Base-by-base conservation (phyloP, 805 yeast species). In the Saccharomycopsis oosterbeekiorum region DNA sequence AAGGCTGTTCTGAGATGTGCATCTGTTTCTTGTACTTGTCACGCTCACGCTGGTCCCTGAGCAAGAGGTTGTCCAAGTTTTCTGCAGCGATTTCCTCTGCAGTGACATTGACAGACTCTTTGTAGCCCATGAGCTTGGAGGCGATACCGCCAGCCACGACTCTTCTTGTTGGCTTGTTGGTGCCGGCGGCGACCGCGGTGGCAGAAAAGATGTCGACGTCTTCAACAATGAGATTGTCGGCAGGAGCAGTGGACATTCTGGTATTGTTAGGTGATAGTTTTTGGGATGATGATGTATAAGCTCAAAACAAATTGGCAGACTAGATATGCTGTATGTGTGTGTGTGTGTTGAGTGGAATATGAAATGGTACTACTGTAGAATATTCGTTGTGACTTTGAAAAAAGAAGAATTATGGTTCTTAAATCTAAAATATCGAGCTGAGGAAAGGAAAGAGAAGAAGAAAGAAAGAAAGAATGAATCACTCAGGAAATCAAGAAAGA, bases 101-200 rank as follows among this genome's bases (percentile, higher is more conserved):
- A 53, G 88, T 83, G 29, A 85, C 84, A 50, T 78, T 76, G 24
- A 85, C 85, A 79, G 87, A 78, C 51, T 82, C 80, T 70, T 87
- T 86, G 57, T 93, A 85, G 42, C 96, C 96, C 96, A 88, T 88
- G 68, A 88, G 75, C 57, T 76, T 76, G 50, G 94, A 94, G 57
- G 91, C 87, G 56, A 83, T 73, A 59, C 87, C 87, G 19, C 91
- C 88, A 61, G 91, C 91, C 56, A 87, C 93, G 58, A 87, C 83
- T 73, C 93, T 80, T 59, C 83, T 84, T 60, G 78, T 77, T 68
- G 82, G 80, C 70, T 84, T 86, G 76, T 87, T 83, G 60, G 89
- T 82, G 66, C 96, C 96, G 11, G 94, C 88, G 17, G 96, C 96
- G 64, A 88, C 80, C 56, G 89, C 84, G 72, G 86, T 88, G 63